Evolutionary conservation across 2,329 filamentous ascomycete species (phyloP), one percentile per base, ranked within the genome.

Genomic region (Pestalotiopsis sp.): DNA sequence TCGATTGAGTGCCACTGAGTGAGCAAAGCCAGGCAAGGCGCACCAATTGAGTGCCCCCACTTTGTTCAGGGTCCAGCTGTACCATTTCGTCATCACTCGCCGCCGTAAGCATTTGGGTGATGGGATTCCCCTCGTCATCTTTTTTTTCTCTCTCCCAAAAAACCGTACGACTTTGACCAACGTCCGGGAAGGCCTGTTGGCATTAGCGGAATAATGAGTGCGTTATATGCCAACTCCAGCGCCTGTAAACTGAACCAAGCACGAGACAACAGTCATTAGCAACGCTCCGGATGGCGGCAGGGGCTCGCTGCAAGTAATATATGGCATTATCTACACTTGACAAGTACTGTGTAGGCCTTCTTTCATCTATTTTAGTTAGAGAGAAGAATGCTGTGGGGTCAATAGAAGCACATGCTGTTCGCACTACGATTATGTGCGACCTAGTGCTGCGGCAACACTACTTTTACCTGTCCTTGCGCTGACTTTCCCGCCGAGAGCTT

Each of bases 71-170:
- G 66, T 67, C 59, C 66, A 67, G 45, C 58, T 67, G 66, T 67
- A 38, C 58, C n/a, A 67, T 67, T 62, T 67, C 66, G 66, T 67
- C 66, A 67, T 67, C 59, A 67, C 58, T 67, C 58, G 66, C 66
- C 66, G 66, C 66, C 58, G 27, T 60, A 57, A 64, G 38, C 45
- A n/a, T 23, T 2, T 9, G 45, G 17, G 20, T 9, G 45, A 52
- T 17, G 45, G 14, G 57, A 36, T 27, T 59, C 27, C 57, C 57
- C 57, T 27, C 57, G 23, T 36, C 57, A 17, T n/a, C 45, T 14
- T 45, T 14, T 52, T n/a, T 52, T 23, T n/a, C 6, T 17, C 13
- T 17, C 17, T 20, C 13, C 17, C 25, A 60, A 63, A 38, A 63
- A 27, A 63, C 31, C 60, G 25, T 38, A 41, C 45, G 45, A 52